Base-by-base conservation (phyloP, 2,329 filamentous ascomycete species). In the Eutypa lata region DNA sequence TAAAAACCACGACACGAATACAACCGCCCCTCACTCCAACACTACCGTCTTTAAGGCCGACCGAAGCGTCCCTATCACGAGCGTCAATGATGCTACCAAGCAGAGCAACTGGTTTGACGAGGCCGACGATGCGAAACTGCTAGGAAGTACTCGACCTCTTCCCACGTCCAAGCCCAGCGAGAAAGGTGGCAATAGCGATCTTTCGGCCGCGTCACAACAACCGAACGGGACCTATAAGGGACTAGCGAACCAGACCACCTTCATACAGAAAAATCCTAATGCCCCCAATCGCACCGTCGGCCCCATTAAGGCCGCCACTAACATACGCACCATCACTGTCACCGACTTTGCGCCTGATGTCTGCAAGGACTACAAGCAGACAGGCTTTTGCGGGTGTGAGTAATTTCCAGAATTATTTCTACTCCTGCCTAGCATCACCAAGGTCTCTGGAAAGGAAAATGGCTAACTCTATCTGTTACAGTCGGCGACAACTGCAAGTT, bases 301-400 rank as follows among this genome's bases (percentile, higher is more conserved):
- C 0, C 94, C 94, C 0, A 81, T 95, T 56, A 96, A 96, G 71
- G 88, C 89, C 1, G 82, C 93, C 0, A 89, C 90, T 1, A 97
- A 97, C 64, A 87, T 99, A 52, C 86, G 94, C 49, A 96, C 89
- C 2, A 88, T 96, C 58, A 97, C 92, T 0, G 82, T 93, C 7
- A 96, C 86, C 31, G 94, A 99, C 67, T 97, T 90, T 67, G 88
- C 89, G 0, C 91, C 93, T 0, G 93, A 97, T 60, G 89, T 96
- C 0, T 99, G 94, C 73, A 97, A 97, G 70, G 94, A 97, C 67
- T 94, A 90, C 71, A 93, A 93, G 61, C 82, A 89, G 63, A 94
- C 87, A 0, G 88, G 88, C 1, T 87, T 62, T 64, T 85, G 82
- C 61, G 84, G 86, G 2, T 89, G n/a, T n/a, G n/a, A n/a, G n/a